Evolutionary conservation across 225 moss, liverwort and hornwort species (phyloP), one percentile per base, ranked within the genome.

Genomic region (Physcomitrium patens): DNA sequence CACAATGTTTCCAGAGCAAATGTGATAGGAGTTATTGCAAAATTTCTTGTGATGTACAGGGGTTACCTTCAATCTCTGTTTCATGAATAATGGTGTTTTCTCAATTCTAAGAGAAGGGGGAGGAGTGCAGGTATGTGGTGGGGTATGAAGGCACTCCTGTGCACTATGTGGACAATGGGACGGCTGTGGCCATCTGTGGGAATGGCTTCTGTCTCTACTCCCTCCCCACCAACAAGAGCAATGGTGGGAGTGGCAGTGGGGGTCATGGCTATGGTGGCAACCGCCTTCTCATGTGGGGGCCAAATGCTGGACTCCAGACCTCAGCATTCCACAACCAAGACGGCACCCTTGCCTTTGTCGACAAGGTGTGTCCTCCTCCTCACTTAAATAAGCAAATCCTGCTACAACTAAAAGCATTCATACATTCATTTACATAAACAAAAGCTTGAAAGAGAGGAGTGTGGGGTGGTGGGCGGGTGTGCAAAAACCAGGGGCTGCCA

Each of bases 231-330:
- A 37, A 4, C 31, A 37, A 37, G 31, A 4, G 31, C 31, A 37
- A 37, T 37, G 31, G 31, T 37, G 31, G 31, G 31, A 37, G 31
- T 37, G 31, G 7, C 31, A 37, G 31, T 37, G 31, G 2, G 31
- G 31, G 7, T 37, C 31, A 37, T 37, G 31, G 31, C 7, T 7
- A 37, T 37, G 87, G 82, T 64, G 76, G 78, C 10, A 89, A 90
- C 46, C 86, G 85, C 23, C 94, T 94, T 63, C 84, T 94, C 19
- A 76, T 97, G 67, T 94, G 96, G 94, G 92, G 91, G 48, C 89
- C 84, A 4, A 64, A 80, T 23, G 80, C 19, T 44, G 96, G 94
- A 9, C 70, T 97, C 27, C 86, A 88, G 66, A 76, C 74, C 24
- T 81, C 80, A 10, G 76, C 94, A 13, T 94, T 84, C 12, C 84